Percentiles rank a stretch among this genome's conserved stretches.
Conservation (phyloP, 805 yeast genomes). For the Kuraishia capsulata region DNA sequence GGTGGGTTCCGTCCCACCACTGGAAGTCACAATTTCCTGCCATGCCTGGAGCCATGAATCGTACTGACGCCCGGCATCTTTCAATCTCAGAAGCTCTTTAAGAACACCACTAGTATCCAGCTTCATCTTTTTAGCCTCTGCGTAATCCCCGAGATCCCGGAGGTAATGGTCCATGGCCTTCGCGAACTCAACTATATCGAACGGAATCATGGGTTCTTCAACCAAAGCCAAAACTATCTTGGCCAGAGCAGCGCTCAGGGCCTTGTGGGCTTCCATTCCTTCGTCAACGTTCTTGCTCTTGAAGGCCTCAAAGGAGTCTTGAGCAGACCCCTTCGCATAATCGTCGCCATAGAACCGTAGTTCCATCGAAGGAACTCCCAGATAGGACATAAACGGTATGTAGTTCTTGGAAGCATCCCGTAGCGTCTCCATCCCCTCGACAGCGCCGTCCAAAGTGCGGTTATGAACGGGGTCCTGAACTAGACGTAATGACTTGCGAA, state of each 20-base stretch:
- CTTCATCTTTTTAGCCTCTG: slow-evolving; percentile 8
- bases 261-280: slow-evolving; percentile 43
- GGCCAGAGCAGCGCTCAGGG: slow-evolving; percentile 47
- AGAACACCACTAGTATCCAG: slow-evolving; percentile 19
- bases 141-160: slow-evolving; percentile 36
- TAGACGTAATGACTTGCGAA: slow-evolving; percentile 29
- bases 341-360: slow-evolving; percentile 30
- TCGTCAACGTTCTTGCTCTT: slow-evolving; percentile 40
- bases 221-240: slow-evolving; percentile 46
- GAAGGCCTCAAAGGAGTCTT: slow-evolving; percentile 56
- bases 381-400: slow-evolving; percentile 52
- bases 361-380: slow-evolving; percentile 66
- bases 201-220: slow-evolving; percentile 74
- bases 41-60: slow-evolving; percentile 55
- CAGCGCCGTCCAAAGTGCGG: slow-evolving; percentile 10
- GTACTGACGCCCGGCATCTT: slow-evolving; percentile 35
- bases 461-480: slow-evolving; percentile 17
- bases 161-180: slow-evolving; percentile 31
- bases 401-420: slow-evolving; percentile 45
- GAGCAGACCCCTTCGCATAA: slow-evolving; percentile 47
- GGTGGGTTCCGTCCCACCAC: slow-evolving; percentile 64
- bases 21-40: slow-evolving; percentile 42
- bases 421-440: slow-evolving; percentile 3
- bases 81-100: slow-evolving; percentile 25
- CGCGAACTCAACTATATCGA: slow-evolving; percentile 40